Evolutionary conservation across 495 filamentous ascomycete genomes (phyloP), one percentile per base, ranked within the genome.

Genomic region (Aspergillus affinis): DNA sequence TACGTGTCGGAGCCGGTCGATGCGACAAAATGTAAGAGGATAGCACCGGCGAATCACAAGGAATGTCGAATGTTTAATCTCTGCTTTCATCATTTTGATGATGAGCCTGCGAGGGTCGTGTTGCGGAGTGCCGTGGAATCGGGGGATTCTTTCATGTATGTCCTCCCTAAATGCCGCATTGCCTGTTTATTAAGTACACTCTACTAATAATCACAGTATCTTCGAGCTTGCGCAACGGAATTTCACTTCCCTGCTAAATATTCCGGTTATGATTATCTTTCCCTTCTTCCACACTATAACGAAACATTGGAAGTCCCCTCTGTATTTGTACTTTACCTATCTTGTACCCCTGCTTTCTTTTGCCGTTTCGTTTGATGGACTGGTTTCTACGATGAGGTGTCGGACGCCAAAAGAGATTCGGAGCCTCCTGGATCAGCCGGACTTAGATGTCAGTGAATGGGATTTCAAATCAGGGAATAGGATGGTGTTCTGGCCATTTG

Each of bases 41-140:
- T 54, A 0, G 58, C 73, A 49, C 82, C 82, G 7, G 17, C 48
- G 5, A 55, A 48, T 27, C 69, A 65, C 59, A 72, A 68, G 60
- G 71, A 70, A 44, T 88, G 90, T 69, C 76, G 86, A 3, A 71
- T 91, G 26, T 92, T 88, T 70, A 89, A 84, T 64, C 76, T 92
- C 12, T 83, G 87, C 6, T 92, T 91, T 69, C 89, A 92, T 65
- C 89, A 92, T 72, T 91, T 92, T 62, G 81, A 84, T 55, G 84
- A 92, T 63, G 69, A 70, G 17, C 62, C 84, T 26, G 89, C 88
- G 6, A 64, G 61, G 30, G 71, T 71, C 3, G 84, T 90, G 13
- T 69, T 92, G 45, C 71, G 75, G 45, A 86, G 86, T 63, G 86
- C 87, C 0, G 65, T 90, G 2, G 74, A 84, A 60, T 87, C 80